A percentile compares a stretch with the other conserved stretches of the same genome.
Evolutionary conservation across 495 filamentous ascomycete genomes (phyloP).

Genomic region (Annulohypoxylon stygium): DNA sequence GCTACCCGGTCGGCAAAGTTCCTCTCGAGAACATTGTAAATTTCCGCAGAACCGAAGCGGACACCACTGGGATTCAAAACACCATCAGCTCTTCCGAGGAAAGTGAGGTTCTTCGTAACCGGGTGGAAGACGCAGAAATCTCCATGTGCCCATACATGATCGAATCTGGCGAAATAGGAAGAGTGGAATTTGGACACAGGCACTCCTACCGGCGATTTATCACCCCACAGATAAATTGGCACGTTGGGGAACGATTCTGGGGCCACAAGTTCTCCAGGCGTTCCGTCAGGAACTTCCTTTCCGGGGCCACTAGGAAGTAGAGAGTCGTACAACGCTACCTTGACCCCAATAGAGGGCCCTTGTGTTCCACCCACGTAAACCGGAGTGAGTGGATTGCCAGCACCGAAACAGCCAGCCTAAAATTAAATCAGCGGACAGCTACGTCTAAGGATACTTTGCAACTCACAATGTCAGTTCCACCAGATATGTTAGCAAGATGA

Average conservation of each 20-base stretch:
- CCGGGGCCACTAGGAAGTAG: conserved; percentile 67
- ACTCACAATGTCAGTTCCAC: conserved; percentile 78
- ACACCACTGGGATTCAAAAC: conserved; percentile 91
- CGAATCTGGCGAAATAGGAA: conserved; percentile 79
- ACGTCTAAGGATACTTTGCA: conserved; percentile 1
- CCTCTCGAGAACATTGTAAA: conserved; percentile 79
- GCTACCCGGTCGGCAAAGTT: conserved; percentile 70
- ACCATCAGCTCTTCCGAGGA: conserved; percentile 88
- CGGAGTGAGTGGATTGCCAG: conserved; percentile 75
- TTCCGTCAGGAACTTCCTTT: conserved; percentile 67
- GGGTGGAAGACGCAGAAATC: conserved; percentile 82
- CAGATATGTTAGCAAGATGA: conserved; percentile 79
- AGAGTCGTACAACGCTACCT: conserved; percentile 77
- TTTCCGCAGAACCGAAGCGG: conserved; percentile 86
- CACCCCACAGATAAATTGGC: conserved; percentile 79
- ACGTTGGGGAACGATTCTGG: conserved; percentile 78
- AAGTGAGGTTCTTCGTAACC: conserved; percentile 70
- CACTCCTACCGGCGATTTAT: conserved; percentile 56
- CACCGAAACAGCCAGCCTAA: conserved; percentile 74
- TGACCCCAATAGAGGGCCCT: conserved; percentile 72
- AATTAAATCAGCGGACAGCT: conserved; percentile 15
- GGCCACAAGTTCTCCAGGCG: conserved; percentile 79
- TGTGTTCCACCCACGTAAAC: conserved; percentile 79
- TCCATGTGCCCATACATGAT: conserved; percentile 83
- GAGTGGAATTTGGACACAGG: conserved; percentile 71